Evolutionary conservation across 305 asterid species (phyloP).

Genomic region (Petunia hybrid): DNA sequence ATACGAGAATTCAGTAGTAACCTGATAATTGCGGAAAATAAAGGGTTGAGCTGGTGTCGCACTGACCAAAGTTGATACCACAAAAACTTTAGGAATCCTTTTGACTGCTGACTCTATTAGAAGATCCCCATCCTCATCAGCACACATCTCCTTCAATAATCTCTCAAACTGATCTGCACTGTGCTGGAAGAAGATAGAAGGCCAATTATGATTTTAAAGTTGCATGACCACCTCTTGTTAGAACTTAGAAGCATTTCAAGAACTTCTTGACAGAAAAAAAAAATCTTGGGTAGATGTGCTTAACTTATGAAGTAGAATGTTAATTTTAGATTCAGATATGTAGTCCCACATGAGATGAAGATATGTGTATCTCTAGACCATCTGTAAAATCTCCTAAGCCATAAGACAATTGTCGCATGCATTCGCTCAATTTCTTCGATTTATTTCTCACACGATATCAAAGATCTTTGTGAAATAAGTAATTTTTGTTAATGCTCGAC

Average conservation of each 20-base stretch:
- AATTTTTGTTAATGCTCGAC: neutral
- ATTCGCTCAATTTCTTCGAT: neutral
- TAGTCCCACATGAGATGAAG: constrained; percentile 5
- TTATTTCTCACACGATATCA: constrained; percentile 12
- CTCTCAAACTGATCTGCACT: constrained; percentile 99
- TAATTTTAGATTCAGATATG: constrained; percentile 3
- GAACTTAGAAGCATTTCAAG: constrained; percentile 18
- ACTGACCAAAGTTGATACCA: constrained; percentile 94
- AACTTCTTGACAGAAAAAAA: neutral
- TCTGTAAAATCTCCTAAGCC: neutral
- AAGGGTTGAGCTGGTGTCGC: constrained; percentile 98
- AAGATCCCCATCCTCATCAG: constrained; percentile 99
- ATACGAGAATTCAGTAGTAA: constrained; percentile 39
- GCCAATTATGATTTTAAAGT: constrained; percentile 39
- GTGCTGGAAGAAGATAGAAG: constrained; percentile 78
- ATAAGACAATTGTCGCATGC: neutral
- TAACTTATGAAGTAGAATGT: neutral
- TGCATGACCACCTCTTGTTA: constrained; percentile 22
- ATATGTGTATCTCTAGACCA: neutral
- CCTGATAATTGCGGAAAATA: constrained; percentile 99
- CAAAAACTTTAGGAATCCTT: constrained; percentile 94
- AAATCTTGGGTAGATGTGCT: neutral
- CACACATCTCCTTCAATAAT: constrained; percentile 93
- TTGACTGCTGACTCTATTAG: constrained; percentile 94
- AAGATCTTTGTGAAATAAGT: neutral